phyloP scores from a whole-genome alignment of 306 rosid genomes.

The Luffa acutangula region DNA sequence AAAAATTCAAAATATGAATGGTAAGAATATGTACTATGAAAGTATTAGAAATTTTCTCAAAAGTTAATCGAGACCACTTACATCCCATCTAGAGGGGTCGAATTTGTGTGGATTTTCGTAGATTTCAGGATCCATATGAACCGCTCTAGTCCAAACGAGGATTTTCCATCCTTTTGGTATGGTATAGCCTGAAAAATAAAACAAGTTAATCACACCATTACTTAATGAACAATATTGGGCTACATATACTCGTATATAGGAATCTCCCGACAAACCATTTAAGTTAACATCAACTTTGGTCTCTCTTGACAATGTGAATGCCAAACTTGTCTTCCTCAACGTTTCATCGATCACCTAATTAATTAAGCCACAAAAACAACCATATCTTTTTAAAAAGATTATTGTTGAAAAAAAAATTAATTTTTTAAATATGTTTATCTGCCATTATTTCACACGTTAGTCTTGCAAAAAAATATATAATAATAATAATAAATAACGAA shows the following conservation, averaged over 20 bases:
- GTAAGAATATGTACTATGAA: too few species aligned
- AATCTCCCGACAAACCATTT: conserved; percentile 23
- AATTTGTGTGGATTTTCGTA: conserved; percentile 37
- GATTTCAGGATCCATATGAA: conserved; percentile 59
- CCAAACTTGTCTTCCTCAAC: conserved; percentile 38
- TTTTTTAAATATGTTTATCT: too few species aligned
- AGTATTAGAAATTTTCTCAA: too few species aligned
- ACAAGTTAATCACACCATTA: neutral
- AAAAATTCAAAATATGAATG: too few species aligned
- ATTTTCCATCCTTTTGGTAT: conserved; percentile 71
- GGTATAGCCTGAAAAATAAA: conserved; percentile 28
- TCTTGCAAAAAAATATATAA: too few species aligned
- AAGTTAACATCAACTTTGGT: conserved; percentile 47
- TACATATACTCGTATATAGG: too few species aligned
- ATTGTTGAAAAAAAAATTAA: neutral
- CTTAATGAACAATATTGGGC: too few species aligned
- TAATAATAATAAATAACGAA: too few species aligned
- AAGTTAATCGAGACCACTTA: neutral
- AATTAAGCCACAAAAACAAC: neutral
- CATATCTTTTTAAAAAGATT: neutral
- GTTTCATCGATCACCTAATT: conserved; percentile 51
- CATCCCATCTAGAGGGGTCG: conserved; percentile 64
- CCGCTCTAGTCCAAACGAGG: conserved; percentile 52
- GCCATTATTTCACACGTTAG: too few species aligned
- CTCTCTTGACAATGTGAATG: conserved; percentile 39